Conservation (phyloP, 352 stramenopile genomes). For the Phytopythium cucurbitacearum region DNA sequence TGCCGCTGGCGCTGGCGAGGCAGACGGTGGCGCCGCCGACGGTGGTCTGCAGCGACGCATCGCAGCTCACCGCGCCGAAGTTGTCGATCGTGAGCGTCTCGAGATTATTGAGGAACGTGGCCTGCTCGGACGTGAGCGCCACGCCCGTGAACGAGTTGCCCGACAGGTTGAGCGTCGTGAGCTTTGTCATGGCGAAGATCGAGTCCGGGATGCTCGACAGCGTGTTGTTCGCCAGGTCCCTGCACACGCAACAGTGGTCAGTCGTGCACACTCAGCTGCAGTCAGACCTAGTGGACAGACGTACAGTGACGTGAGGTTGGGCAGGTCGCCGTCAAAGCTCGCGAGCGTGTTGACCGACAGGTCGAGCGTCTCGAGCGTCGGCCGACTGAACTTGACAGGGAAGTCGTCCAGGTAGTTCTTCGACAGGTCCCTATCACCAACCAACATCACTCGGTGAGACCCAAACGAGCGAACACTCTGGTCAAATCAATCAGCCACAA, state of each 20-base stretch:
- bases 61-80: constrained; percentile 17
- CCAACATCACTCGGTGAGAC: neutral
- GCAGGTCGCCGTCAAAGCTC: constrained; percentile 35
- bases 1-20: neutral
- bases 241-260: constrained; percentile 6
- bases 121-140: constrained; percentile 26
- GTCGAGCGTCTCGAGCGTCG: constrained; percentile 39
- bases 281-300: constrained; percentile 4
- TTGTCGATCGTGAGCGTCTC: constrained; percentile 27
- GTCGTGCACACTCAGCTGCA: neutral
- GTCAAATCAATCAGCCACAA: constrained; percentile 1
- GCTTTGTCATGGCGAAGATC: constrained; percentile 36
- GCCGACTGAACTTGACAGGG: constrained; percentile 34
- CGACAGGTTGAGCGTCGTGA: constrained; percentile 33
- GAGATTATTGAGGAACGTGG: constrained; percentile 36
- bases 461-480: neutral
- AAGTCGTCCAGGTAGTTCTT: constrained; percentile 59
- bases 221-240: constrained; percentile 48
- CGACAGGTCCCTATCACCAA: constrained; percentile 38
- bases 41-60: constrained; percentile 15
- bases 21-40: constrained; percentile 4
- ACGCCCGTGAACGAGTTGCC: constrained; percentile 36
- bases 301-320: constrained; percentile 40
- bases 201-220: constrained; percentile 33
- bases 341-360: constrained; percentile 46